Conservation (phyloP, 371 early-diverging fungal species). For the Apophysomyces trapeziformis region DNA sequence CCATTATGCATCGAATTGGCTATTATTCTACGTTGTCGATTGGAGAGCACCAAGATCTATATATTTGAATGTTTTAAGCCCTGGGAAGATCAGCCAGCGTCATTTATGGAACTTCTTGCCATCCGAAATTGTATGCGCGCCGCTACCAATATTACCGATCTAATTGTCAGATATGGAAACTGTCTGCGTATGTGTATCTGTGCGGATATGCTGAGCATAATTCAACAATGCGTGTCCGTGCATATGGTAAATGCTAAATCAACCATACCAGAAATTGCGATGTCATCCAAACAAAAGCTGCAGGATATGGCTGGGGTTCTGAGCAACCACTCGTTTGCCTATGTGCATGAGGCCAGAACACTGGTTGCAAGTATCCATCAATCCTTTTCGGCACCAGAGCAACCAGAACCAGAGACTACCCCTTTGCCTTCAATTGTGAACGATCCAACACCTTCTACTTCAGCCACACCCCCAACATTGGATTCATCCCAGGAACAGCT, state of each 20-base stretch:
- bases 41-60: slow-evolving; percentile 14
- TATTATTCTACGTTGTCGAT: slow-evolving; percentile 16
- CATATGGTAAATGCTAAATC: neutral
- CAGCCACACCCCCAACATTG: neutral
- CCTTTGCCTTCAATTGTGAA: neutral
- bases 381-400: neutral
- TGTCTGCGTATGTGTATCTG: slow-evolving; percentile 20
- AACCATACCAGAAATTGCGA: slow-evolving; percentile 9
- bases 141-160: slow-evolving; percentile 1
- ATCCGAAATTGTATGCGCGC: slow-evolving; percentile 14
- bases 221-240: slow-evolving; percentile 12
- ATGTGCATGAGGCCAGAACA: slow-evolving; percentile 5
- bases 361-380: slow-evolving; percentile 9
- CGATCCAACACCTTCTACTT: neutral
- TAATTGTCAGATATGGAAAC: slow-evolving; percentile 2
- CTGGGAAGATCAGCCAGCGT: slow-evolving; percentile 4
- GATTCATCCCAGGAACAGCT: neutral
- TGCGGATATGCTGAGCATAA: neutral
- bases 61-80: slow-evolving; percentile 25
- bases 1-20: slow-evolving; percentile 18
- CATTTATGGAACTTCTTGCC: slow-evolving; percentile 16
- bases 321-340: slow-evolving; percentile 2
- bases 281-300: slow-evolving; percentile 5
- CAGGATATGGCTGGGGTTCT: neutral
- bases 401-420: neutral